A percentile compares a stretch with the other conserved stretches of the same genome.
Evolutionary conservation across 2,329 filamentous ascomycete species (phyloP).

Genomic region (Cladosporium velox): DNA sequence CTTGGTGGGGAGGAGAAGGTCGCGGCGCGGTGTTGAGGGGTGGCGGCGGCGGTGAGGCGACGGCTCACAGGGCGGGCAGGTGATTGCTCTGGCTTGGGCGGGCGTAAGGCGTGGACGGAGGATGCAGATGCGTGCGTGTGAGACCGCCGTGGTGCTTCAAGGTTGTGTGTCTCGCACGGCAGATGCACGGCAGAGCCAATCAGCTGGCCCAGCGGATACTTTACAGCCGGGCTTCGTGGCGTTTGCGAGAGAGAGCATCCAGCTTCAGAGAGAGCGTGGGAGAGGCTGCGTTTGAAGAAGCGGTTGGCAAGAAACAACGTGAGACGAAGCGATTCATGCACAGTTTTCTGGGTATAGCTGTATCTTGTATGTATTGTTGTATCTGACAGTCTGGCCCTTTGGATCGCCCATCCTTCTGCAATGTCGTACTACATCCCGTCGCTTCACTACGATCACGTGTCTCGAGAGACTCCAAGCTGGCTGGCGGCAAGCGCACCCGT

Average conservation of each 20-base stretch:
- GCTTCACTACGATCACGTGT: conserved; percentile 14
- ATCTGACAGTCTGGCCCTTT: not conserved
- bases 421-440: not conserved
- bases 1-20: not conserved
- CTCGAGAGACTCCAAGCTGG: not conserved
- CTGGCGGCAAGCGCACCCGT: not conserved
- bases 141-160: conserved; percentile 2
- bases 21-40: conserved; percentile 8
- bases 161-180: conserved; percentile 5
- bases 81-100: not conserved
- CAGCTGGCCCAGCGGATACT: conserved; percentile 4
- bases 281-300: not conserved
- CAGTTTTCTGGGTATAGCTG: not conserved
- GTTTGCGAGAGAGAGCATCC: not conserved
- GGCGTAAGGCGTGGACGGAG: not conserved
- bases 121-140: conserved; percentile 8
- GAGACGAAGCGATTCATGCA: not conserved
- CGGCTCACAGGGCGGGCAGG: conserved; percentile 1
- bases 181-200: conserved; percentile 8
- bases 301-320: not conserved
- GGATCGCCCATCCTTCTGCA: not conserved
- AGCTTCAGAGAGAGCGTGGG: not conserved
- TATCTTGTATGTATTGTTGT: not conserved
- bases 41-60: conserved; percentile 21
- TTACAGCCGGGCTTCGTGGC: not conserved